phyloP scores from a whole-genome alignment of 2,329 filamentous ascomycete genomes.

The Colletotrichum nymphaeae region DNA sequence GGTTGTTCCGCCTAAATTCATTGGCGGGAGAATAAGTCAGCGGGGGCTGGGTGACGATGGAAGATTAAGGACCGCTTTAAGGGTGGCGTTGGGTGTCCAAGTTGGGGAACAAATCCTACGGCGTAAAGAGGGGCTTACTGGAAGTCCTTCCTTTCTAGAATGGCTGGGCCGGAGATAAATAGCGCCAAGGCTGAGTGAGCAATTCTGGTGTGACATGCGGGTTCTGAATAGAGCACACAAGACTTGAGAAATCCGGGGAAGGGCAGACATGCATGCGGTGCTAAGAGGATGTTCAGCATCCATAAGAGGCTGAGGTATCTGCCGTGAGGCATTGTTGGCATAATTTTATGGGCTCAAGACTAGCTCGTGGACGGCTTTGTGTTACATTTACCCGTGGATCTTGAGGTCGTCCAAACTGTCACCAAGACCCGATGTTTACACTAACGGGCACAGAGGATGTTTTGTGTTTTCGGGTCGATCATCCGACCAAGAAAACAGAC shows the following conservation, averaged over 20 bases:
- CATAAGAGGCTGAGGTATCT: not conserved
- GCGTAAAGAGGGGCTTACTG: slow-evolving; percentile 18
- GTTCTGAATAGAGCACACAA: not conserved
- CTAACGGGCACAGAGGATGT: slow-evolving; percentile 1
- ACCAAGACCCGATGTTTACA: not conserved
- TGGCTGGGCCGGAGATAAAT: slow-evolving; percentile 14
- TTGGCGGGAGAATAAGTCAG: slow-evolving; percentile 23
- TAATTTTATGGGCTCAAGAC: not conserved
- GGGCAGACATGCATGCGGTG: not conserved
- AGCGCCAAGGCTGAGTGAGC: slow-evolving; percentile 17
- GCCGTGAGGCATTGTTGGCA: not conserved
- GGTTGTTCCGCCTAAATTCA: not conserved
- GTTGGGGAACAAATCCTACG: slow-evolving; percentile 26
- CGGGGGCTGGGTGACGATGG: slow-evolving; percentile 24
- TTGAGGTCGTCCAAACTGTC: slow-evolving; percentile 4
- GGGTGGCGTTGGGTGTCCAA: slow-evolving; percentile 15
- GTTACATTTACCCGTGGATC: not conserved
- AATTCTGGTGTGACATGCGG: slow-evolving; percentile 13
- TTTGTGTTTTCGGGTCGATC: slow-evolving; percentile 20
- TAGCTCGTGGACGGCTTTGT: not conserved
- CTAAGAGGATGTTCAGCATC: not conserved
- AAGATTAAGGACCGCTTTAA: slow-evolving; percentile 22
- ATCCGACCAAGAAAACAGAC: slow-evolving; percentile 8
- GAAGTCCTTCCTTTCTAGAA: slow-evolving; percentile 20
- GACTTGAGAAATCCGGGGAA: slow-evolving; percentile 22